These are phyloP conservation scores for Ogataea glucozyma DNA, from an alignment of 805 yeast genomes.

Conservation along the genomic window DNA sequence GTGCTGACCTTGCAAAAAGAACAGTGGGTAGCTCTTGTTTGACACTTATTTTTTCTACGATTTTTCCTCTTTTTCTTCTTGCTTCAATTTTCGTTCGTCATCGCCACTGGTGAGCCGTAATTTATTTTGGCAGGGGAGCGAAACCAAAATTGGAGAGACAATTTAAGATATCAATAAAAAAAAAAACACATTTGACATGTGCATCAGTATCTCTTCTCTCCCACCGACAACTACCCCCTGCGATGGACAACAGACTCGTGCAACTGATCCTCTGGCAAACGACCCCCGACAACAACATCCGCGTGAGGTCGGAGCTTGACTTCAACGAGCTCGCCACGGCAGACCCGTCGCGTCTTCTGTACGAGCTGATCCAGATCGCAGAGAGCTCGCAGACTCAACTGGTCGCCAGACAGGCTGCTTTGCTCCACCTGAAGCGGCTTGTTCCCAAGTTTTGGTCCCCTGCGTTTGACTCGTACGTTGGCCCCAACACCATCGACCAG, in stretches of 20 bases:
- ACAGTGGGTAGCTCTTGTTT: no score
- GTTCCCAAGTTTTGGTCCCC: conserved; percentile 81
- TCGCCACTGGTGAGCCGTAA: not conserved
- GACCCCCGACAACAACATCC: conserved; percentile 48
- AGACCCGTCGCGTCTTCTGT: conserved; percentile 52
- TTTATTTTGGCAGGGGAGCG: conserved; percentile 11
- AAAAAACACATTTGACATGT: not conserved
- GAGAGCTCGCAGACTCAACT: conserved; percentile 30
- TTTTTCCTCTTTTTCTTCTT: conserved; percentile 6
- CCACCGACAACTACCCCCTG: no score
- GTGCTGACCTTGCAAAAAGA: no score
- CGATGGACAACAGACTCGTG: conserved; percentile 19
- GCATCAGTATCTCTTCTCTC: no score
- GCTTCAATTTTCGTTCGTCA: conserved; percentile 1
- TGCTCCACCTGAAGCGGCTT: conserved; percentile 65
- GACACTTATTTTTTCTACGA: conserved; percentile 3
- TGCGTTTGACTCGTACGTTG: conserved; percentile 72
- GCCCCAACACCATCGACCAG: conserved; percentile 51
- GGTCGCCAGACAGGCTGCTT: conserved; percentile 57
- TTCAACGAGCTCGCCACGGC: conserved; percentile 43
- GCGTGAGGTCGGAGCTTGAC: conserved; percentile 54
- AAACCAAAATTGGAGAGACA: no score
- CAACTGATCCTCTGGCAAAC: conserved; percentile 22
- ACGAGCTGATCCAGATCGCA: conserved; percentile 45
- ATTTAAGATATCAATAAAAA: not conserved